Conservation (phyloP, 2,329 filamentous ascomycete genomes). For the Huntiella abstrusa region DNA sequence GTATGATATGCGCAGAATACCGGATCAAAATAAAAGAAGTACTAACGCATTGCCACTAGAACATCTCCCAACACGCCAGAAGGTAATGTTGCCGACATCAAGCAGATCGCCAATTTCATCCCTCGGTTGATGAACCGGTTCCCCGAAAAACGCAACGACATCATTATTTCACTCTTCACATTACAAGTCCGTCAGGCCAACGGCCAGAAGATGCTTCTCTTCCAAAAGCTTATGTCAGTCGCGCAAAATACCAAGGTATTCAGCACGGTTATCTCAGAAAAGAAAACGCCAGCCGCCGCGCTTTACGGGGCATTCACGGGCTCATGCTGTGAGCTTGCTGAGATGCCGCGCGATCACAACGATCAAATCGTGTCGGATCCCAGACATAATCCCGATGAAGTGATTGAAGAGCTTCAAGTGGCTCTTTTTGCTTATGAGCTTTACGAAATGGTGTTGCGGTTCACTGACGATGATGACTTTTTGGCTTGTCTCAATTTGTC, state of each 20-base stretch:
- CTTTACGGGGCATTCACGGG: too few relatives aligned
- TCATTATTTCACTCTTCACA: slow-evolving; percentile 83
- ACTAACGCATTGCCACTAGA: too few relatives aligned
- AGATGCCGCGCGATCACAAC: too few relatives aligned
- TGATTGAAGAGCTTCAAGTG: slow-evolving; percentile 28
- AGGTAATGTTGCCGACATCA: too few relatives aligned
- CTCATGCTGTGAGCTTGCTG: too few relatives aligned
- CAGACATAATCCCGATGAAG: too few relatives aligned
- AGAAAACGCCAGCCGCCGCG: too few relatives aligned
- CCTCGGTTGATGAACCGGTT: slow-evolving; percentile 75
- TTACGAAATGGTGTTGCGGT: slow-evolving; percentile 77
- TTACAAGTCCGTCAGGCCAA: slow-evolving; percentile 38
- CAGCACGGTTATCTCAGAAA: slow-evolving; percentile 6
- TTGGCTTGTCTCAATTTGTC: slow-evolving; percentile 37
- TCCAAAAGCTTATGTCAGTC: slow-evolving; percentile 69
- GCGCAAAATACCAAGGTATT: slow-evolving; percentile 24
- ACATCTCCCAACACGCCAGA: too few relatives aligned
- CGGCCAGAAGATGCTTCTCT: slow-evolving; percentile 35
- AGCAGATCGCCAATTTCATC: slow-evolving; percentile 50
- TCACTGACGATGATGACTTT: slow-evolving; percentile 95
- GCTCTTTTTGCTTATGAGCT: slow-evolving; percentile 83
- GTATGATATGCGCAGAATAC: too few relatives aligned
- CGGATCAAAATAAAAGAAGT: too few relatives aligned
- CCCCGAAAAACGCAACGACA: slow-evolving; percentile 63
- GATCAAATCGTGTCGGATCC: too few relatives aligned